A percentile compares a stretch with the other conserved stretches of the same genome.
phyloP scores from a whole-genome alignment of 371 early-diverging fungal species.

The Mucor ambiguus region DNA sequence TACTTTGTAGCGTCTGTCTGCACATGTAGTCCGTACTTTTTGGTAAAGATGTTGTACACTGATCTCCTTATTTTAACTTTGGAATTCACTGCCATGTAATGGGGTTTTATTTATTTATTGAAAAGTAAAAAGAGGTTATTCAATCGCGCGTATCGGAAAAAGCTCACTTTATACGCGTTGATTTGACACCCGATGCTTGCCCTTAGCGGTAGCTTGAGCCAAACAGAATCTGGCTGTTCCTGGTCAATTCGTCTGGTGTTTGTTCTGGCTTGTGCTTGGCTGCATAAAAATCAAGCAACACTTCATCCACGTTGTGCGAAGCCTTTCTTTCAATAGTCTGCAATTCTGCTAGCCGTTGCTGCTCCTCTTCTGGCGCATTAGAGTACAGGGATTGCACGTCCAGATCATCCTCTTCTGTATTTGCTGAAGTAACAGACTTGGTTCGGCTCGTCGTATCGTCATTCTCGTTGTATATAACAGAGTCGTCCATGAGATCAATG shows the following conservation, averaged over 20 bases:
- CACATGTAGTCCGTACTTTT: constrained; percentile 72
- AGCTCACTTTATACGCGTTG: not conserved
- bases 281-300: constrained; percentile 1
- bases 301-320: constrained; percentile 6
- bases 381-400: constrained; percentile 13
- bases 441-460: not conserved
- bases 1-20: constrained; percentile 69
- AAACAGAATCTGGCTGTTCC: constrained; percentile 26
- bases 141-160: constrained; percentile 1
- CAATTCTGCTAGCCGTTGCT: not conserved
- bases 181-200: not conserved
- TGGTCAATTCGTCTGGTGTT: constrained; percentile 7
- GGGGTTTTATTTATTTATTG: not conserved
- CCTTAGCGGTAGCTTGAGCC: constrained; percentile 15
- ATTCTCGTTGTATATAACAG: not conserved
- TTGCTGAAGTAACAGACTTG: not conserved
- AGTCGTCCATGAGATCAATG: constrained; percentile 1
- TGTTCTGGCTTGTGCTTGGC: constrained; percentile 1
- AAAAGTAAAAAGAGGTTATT: not conserved
- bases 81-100: constrained; percentile 16
- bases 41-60: constrained; percentile 60
- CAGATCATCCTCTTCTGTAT: constrained; percentile 13
- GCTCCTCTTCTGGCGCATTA: constrained; percentile 15
- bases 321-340: not conserved
- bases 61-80: constrained; percentile 21